Conservation (phyloP, 2,329 filamentous ascomycete species). For the Aspergillus chevalieri region DNA sequence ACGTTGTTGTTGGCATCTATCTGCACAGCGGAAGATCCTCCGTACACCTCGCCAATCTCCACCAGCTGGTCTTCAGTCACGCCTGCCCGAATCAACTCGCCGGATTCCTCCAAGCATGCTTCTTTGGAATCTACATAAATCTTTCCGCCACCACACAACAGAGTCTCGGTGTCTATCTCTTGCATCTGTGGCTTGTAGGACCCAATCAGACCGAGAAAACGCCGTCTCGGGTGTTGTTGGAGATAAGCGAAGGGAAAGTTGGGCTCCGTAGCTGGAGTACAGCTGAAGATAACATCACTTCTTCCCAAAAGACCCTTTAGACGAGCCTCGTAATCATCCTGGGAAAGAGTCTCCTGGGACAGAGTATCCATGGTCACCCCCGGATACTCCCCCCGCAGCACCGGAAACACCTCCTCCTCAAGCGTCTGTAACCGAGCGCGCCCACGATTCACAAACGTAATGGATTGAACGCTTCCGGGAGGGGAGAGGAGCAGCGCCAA, state of each 20-base stretch:
- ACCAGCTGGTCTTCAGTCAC: constrained; percentile 33
- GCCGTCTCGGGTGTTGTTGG: constrained; percentile 25
- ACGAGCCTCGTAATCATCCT: constrained; percentile 44
- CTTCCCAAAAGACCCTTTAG: constrained; percentile 24
- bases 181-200: constrained; percentile 52
- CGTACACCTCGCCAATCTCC: constrained; percentile 39
- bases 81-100: constrained; percentile 40
- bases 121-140: constrained; percentile 59
- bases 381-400: constrained; percentile 34
- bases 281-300: constrained; percentile 46
- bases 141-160: constrained; percentile 54
- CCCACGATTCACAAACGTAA: constrained; percentile 71
- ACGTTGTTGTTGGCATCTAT: constrained; percentile 33
- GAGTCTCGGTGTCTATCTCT: constrained; percentile 42
- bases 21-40: constrained; percentile 14
- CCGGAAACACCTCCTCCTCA: constrained; percentile 20
- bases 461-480: constrained; percentile 45
- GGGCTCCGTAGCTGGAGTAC: constrained; percentile 41
- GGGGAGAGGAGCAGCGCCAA: constrained; percentile 44
- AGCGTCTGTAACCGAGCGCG: constrained; percentile 53
- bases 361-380: constrained; percentile 25
- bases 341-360: constrained; percentile 46
- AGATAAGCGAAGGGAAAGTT: constrained; percentile 39
- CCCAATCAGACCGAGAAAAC: constrained; percentile 48
- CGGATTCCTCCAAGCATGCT: constrained; percentile 42